These are phyloP conservation scores for Cutaneotrichosporon daszewskae DNA, from an alignment of 1,284 basidiomycete genomes.

Conservation along the genomic window DNA sequence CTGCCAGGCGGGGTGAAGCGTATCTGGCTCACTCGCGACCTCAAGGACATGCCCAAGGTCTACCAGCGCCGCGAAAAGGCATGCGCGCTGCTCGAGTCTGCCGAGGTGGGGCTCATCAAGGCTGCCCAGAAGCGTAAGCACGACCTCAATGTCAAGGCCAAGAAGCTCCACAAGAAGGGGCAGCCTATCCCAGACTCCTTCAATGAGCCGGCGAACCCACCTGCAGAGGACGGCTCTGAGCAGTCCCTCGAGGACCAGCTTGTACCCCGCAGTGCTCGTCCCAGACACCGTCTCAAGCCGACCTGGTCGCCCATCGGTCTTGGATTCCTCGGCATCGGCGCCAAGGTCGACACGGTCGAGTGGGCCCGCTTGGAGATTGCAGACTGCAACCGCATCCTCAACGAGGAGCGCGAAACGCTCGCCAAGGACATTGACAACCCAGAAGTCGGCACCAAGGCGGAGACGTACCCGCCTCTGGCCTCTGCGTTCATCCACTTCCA, in stretches of 20 bases:
- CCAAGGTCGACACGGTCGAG: conserved; percentile 87
- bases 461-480: conserved; percentile 59
- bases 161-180: conserved; percentile 32
- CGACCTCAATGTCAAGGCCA: conserved; percentile 26
- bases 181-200: conserved; percentile 33
- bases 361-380: conserved; percentile 58
- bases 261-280: conserved; percentile 66
- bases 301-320: conserved; percentile 57
- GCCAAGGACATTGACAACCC: conserved; percentile 44
- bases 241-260: conserved; percentile 51
- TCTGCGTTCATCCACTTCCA: conserved; percentile 92
- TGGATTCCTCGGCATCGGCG: conserved; percentile 56
- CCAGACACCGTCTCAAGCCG: conserved; percentile 68
- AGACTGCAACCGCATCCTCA: conserved; percentile 27
- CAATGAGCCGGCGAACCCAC: conserved; percentile 28
- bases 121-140: conserved; percentile 48
- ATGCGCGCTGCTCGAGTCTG: conserved; percentile 60
- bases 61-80: conserved; percentile 58
- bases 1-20: conserved; percentile 71
- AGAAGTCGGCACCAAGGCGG: conserved; percentile 34
- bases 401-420: conserved; percentile 46
- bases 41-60: conserved; percentile 59
- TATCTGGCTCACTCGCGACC: conserved; percentile 65
- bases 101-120: conserved; percentile 56
- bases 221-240: conserved; percentile 13